Evolutionary conservation across 75 land plant species (phyloP).

Genomic region (Pinus taeda): DNA sequence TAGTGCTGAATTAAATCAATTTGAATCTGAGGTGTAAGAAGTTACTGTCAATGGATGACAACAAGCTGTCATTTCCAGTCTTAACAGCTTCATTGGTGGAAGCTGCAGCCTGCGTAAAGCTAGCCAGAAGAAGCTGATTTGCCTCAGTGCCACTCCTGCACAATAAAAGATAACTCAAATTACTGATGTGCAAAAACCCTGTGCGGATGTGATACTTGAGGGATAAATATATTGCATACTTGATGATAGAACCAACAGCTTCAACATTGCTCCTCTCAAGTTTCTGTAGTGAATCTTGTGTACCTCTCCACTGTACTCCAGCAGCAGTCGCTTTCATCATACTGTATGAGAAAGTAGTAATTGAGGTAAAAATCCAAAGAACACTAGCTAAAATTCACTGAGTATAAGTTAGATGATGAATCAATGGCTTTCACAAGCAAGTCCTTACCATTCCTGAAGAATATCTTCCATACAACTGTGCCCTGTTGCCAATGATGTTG

Average conservation of each 20-base stretch:
- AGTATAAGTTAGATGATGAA: not conserved
- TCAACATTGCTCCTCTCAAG: too few relatives aligned
- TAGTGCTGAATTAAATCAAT: not conserved
- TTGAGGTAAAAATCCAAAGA: not conserved
- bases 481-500: too few relatives aligned
- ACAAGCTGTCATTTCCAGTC: slow-evolving; percentile 39
- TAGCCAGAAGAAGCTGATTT: slow-evolving; percentile 42
- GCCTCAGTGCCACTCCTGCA: slow-evolving; percentile 66
- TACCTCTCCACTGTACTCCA: too few relatives aligned
- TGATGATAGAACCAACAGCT: too few relatives aligned
- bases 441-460: slow-evolving; percentile 50
- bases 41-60: slow-evolving; percentile 71
- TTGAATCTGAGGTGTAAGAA: not conserved
- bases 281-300: too few relatives aligned
- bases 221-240: slow-evolving; percentile 27
- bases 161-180: not conserved
- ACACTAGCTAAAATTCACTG: too few relatives aligned
- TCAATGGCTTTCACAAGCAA: too few relatives aligned
- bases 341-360: slow-evolving; percentile 29
- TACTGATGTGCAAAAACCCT: not conserved
- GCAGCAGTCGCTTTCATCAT: too few relatives aligned
- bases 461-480: too few relatives aligned
- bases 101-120: slow-evolving; percentile 44
- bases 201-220: not conserved
- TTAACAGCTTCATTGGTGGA: slow-evolving; percentile 57